phyloP scores from a whole-genome alignment of 352 stramenopile genomes.

The Phytophthora vignae region DNA sequence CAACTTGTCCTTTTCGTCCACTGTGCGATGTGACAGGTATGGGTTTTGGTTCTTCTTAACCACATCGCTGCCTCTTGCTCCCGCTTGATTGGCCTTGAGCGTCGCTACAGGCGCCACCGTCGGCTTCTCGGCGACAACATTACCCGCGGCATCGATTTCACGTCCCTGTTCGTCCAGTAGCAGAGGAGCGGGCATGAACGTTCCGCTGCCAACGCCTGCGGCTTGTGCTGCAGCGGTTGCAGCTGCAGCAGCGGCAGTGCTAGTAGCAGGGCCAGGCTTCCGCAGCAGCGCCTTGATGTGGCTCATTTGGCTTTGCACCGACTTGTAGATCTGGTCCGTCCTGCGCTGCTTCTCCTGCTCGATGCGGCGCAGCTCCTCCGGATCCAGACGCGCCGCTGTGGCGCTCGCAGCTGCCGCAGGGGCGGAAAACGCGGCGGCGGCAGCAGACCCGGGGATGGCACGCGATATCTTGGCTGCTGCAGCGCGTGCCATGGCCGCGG shows the following conservation, averaged over 20 bases:
- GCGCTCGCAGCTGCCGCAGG: constrained; percentile 1
- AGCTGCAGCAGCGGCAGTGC: not conserved
- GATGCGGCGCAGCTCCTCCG: constrained; percentile 46
- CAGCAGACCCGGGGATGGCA: constrained; percentile 47
- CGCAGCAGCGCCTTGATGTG: constrained; percentile 74
- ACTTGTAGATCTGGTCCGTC: constrained; percentile 86
- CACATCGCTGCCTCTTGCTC: constrained; percentile 23
- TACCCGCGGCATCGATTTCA: constrained; percentile 77
- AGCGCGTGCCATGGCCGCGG: constrained; percentile 69
- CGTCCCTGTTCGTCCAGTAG: constrained; percentile 82
- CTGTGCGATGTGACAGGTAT: constrained; percentile 79
- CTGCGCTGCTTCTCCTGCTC: constrained; percentile 66
- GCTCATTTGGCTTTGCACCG: constrained; percentile 86
- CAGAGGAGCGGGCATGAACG: constrained; percentile 81
- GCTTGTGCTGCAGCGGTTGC: constrained; percentile 1
- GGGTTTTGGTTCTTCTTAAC: constrained; percentile 65
- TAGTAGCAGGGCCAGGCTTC: constrained; percentile 46
- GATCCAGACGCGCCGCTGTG: constrained; percentile 18
- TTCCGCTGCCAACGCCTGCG: constrained; percentile 15
- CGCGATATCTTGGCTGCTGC: constrained; percentile 81
- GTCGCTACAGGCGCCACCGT: constrained; percentile 52
- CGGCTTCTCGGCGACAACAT: constrained; percentile 65
- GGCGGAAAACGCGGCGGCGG: constrained; percentile 3
- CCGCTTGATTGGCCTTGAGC: constrained; percentile 61
- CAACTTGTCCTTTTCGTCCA: constrained; percentile 78